These are phyloP conservation scores for Daldinia sp. DNA, from an alignment of 2,329 filamentous ascomycete genomes.

Conservation along the genomic window DNA sequence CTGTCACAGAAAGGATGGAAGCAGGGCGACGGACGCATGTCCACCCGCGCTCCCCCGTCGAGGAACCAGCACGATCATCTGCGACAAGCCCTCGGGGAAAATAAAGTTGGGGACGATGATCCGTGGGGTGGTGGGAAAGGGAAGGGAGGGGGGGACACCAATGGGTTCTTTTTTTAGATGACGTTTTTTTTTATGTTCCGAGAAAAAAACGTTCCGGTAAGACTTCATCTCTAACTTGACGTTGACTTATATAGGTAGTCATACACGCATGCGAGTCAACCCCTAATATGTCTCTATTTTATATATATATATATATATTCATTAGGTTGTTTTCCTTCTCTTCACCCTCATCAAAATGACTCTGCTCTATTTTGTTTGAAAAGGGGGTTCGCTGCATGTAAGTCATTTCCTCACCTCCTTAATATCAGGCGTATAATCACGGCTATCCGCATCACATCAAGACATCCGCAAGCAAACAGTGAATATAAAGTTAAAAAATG, in stretches of 20 bases:
- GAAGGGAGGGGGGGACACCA: slow-evolving; percentile 3
- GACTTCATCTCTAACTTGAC: slow-evolving; percentile 14
- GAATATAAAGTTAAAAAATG: neutral
- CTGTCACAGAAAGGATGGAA: slow-evolving; percentile 32
- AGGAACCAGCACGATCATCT: slow-evolving; percentile 32
- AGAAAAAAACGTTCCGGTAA: slow-evolving; percentile 4
- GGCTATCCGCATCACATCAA: slow-evolving; percentile 20
- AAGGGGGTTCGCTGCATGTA: neutral
- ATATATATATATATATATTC: neutral
- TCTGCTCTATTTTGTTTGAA: neutral
- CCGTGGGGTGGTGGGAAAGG: slow-evolving; percentile 29
- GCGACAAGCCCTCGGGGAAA: slow-evolving; percentile 26
- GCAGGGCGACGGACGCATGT: slow-evolving; percentile 26
- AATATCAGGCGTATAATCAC: slow-evolving; percentile 24
- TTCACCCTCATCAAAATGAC: neutral
- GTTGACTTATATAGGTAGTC: neutral
- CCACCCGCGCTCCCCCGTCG: slow-evolving; percentile 29
- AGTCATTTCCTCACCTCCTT: neutral
- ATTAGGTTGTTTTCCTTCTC: too few species aligned
- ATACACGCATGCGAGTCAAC: neutral
- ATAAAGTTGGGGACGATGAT: slow-evolving; percentile 39
- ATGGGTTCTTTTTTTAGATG: slow-evolving; percentile 40
- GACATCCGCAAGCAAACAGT: slow-evolving; percentile 2
- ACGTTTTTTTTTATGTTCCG: slow-evolving; percentile 21
- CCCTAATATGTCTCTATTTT: neutral